Evolutionary conservation across 1,284 basidiomycete genomes (phyloP).

Genomic region (Exobasidium cylindrosporum): DNA sequence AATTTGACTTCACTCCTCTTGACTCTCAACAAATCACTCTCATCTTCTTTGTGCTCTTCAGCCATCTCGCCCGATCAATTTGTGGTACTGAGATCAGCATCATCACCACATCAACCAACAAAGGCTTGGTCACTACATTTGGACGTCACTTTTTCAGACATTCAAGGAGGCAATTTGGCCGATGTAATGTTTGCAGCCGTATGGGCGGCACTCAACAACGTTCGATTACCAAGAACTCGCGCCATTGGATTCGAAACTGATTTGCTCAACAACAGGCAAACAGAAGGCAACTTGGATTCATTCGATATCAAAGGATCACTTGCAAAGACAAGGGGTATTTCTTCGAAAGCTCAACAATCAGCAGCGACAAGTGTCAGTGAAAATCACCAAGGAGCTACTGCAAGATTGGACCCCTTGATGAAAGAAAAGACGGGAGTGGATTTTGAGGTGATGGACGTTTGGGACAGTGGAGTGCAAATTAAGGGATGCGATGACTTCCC

Average conservation of each 20-base stretch:
- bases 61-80: background rate
- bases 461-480: constrained; percentile 30
- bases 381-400: background rate
- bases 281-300: background rate
- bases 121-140: constrained; percentile 42
- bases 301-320: constrained; percentile 1
- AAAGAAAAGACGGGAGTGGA: constrained; percentile 26
- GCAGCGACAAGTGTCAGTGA: background rate
- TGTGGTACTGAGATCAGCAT: background rate
- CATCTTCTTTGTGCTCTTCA: background rate
- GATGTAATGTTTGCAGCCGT: constrained; percentile 45
- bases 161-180: constrained; percentile 47
- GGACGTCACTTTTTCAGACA: constrained; percentile 39
- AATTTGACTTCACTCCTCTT: constrained; percentile 14
- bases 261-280: background rate
- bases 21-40: background rate
- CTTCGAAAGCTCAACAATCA: background rate
- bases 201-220: constrained; percentile 40
- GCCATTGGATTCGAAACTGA: constrained; percentile 36
- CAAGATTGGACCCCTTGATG: background rate
- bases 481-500: constrained; percentile 38
- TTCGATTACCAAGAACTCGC: constrained; percentile 37
- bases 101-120: background rate
- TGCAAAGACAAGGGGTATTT: background rate
- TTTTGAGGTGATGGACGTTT: constrained; percentile 41